Conservation (phyloP, 2,329 filamentous ascomycete genomes). For the Cercospora zeina region DNA sequence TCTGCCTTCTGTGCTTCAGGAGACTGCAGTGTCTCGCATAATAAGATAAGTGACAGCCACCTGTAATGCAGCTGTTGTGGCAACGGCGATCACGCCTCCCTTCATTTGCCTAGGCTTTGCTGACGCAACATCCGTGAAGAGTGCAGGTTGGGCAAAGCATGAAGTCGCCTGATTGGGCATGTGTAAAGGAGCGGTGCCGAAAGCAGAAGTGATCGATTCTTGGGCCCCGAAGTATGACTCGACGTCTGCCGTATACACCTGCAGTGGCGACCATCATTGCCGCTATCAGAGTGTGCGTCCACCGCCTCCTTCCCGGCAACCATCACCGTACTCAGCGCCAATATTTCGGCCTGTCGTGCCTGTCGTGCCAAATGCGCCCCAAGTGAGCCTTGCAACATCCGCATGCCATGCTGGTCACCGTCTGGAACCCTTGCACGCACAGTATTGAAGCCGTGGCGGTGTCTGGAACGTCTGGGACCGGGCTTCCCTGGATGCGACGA, state of each 20-base stretch:
- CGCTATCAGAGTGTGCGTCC: not conserved
- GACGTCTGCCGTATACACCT: not conserved
- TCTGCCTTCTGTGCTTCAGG: not conserved
- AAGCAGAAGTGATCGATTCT: constrained; percentile 8
- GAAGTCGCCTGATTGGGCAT: not conserved
- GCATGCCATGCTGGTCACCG: not conserved
- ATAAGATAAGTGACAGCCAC: constrained; percentile 1
- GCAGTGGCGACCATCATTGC: constrained; percentile 1
- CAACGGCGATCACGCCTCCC: not conserved
- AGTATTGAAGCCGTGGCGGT: not conserved
- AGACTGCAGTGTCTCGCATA: not conserved
- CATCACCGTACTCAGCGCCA: not conserved
- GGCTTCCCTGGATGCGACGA: not conserved
- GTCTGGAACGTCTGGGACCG: not conserved
- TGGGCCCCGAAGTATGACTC: constrained; percentile 4
- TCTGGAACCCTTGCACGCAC: not conserved
- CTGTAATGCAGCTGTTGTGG: not conserved
- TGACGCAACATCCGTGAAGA: not conserved
- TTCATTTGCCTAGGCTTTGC: not conserved
- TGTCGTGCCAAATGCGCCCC: not conserved
- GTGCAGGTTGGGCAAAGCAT: not conserved
- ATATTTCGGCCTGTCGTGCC: not conserved
- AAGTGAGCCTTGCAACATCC: not conserved
- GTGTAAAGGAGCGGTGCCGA: not conserved
- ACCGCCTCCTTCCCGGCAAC: not conserved